These are phyloP conservation scores for Adansonia grandidieri DNA, from an alignment of 441 rosid species.

Conservation along the genomic window DNA sequence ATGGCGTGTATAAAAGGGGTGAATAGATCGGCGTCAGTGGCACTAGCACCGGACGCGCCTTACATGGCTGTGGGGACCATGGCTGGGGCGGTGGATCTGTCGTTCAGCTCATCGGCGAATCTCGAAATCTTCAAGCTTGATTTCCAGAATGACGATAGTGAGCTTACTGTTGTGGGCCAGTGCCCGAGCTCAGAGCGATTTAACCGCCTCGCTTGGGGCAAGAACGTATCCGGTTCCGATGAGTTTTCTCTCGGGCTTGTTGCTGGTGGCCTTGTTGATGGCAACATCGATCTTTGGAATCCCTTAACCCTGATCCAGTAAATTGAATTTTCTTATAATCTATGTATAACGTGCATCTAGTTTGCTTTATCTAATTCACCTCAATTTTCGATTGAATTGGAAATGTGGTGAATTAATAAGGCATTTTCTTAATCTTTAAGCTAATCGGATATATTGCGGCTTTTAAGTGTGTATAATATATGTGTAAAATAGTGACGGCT, in stretches of 20 bases:
- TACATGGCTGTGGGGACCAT: slow-evolving; percentile 99
- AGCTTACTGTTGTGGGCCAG: slow-evolving; percentile 75
- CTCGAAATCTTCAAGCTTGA: slow-evolving; percentile 96
- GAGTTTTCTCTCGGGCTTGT: slow-evolving; percentile 77
- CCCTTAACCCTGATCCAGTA: slow-evolving; percentile 82
- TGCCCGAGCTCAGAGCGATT: slow-evolving; percentile 91
- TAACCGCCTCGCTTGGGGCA: slow-evolving; percentile 93
- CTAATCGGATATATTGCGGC: neutral
- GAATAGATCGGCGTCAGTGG: slow-evolving; percentile 91
- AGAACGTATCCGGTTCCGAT: slow-evolving; percentile 81
- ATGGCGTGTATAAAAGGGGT: slow-evolving; percentile 96
- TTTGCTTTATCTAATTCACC: neutral
- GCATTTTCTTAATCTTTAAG: neutral
- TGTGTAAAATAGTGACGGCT: neutral
- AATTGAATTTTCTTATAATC: slow-evolving; percentile 24
- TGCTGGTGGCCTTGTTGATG: slow-evolving; percentile 98
- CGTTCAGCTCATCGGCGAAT: slow-evolving; percentile 91
- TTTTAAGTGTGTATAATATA: neutral
- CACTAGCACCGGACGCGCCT: slow-evolving; percentile 88
- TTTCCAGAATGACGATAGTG: slow-evolving; percentile 89
- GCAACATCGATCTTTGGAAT: slow-evolving; percentile 88
- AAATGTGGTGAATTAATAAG: neutral
- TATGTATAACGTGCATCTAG: neutral
- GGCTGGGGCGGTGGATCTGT: slow-evolving; percentile 98
- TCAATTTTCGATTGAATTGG: slow-evolving; percentile 22